Evolutionary conservation across 805 yeast species (phyloP), one percentile per base, ranked within the genome.

Genomic region (Saturnispora mendoncae): DNA sequence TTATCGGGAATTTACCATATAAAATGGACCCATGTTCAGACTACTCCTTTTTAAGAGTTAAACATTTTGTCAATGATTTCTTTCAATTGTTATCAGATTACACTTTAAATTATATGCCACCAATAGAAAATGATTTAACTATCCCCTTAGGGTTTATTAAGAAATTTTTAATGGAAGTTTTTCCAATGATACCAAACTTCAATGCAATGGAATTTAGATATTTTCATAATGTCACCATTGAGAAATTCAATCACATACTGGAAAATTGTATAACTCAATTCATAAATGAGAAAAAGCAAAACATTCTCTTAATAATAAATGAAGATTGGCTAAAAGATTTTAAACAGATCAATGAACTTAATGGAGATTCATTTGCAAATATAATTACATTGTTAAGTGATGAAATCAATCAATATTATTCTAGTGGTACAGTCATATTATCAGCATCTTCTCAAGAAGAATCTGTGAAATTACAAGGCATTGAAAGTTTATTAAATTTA

Each of bases 1-100:
- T 84, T 21, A 51, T 62, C 17, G 56, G 57, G 8, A 68, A 71
- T 45, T 60, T 86, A 48, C 95, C 95, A 1, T 84, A 82, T 57
- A 78, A 79, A 49, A 85, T 84, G 47, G 87, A 83, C 51, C 67
- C 71, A 8, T 67, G 72, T 28, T 74, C 82, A 36, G 95, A 85
- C 57, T 85, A 85, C 54, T 76, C 88, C 4, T 85, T 76, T 56
- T 61, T 82, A 43, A 68, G 95, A 43, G 83, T 86, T 28, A 77
- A 82, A 52, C 74, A 81, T 6, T 61, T 66, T 44, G 70, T 84
- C 46, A 72, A 73, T 44, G 92, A 82, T 50, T 84, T 85, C 50
- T 70, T 83, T 45, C 67, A 69, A 46, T 76, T 84, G 18, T 64
- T 86, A 41, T 74, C 83, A 14, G 95, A 85, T 58, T 84, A 80